These are phyloP conservation scores for Curvularia sp. DNA, from an alignment of 2,329 filamentous ascomycete species.

Conservation along the genomic window DNA sequence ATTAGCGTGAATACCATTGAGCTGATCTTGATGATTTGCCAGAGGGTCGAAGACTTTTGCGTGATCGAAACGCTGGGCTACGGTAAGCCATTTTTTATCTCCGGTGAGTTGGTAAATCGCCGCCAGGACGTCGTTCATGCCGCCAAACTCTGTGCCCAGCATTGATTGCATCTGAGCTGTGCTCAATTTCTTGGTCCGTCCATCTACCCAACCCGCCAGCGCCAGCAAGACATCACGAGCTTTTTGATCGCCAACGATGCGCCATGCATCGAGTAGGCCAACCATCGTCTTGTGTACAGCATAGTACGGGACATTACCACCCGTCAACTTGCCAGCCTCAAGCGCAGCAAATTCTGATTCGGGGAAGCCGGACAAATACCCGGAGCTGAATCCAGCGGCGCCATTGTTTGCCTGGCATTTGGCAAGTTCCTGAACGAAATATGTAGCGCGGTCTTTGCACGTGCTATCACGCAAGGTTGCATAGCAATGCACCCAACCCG, in stretches of 20 bases:
- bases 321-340: conserved; percentile 55
- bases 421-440: conserved; percentile 57
- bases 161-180: conserved; percentile 58
- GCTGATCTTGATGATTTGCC: conserved; percentile 54
- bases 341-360: conserved; percentile 59
- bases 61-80: conserved; percentile 61
- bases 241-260: conserved; percentile 53
- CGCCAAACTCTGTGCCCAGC: conserved; percentile 60
- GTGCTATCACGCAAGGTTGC: conserved; percentile 53
- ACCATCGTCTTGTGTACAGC: conserved; percentile 63
- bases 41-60: conserved; percentile 58
- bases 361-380: conserved; percentile 62
- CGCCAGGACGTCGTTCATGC: conserved; percentile 62
- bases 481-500: conserved; percentile 60
- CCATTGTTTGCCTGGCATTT: conserved; percentile 62
- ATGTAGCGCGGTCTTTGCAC: conserved; percentile 57
- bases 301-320: conserved; percentile 63
- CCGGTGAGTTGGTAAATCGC: conserved; percentile 58
- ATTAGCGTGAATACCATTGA: conserved; percentile 61
- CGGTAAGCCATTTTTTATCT: conserved; percentile 56
- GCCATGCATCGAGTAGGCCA: conserved; percentile 61
- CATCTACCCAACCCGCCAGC: conserved; percentile 60
- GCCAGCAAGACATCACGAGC: conserved; percentile 56
- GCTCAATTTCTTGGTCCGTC: conserved; percentile 55
- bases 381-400: conserved; percentile 54